Evolutionary conservation across 1,284 basidiomycete species (phyloP).

Genomic region (Pholiota adiposa): DNA sequence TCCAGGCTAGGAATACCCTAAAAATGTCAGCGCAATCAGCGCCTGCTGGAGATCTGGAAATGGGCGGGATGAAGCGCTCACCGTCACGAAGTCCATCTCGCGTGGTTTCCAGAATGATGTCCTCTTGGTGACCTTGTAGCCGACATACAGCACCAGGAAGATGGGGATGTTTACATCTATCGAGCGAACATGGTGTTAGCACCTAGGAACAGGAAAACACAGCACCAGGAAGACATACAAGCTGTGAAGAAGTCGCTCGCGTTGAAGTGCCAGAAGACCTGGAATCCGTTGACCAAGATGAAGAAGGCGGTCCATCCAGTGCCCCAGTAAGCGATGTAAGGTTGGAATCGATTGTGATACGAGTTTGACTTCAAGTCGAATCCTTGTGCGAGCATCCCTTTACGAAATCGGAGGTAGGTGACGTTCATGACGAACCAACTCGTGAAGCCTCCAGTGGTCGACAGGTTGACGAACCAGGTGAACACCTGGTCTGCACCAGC

Average conservation of each 20-base stretch:
- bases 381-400: conserved; percentile 70
- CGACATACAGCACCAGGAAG: conserved; percentile 60
- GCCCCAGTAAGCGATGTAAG: conserved; percentile 64
- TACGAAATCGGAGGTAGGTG: conserved; percentile 78
- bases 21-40: background rate
- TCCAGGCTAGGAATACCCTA: conserved; percentile 63
- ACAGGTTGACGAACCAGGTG: conserved; percentile 48
- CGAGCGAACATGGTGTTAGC: conserved; percentile 12
- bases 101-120: conserved; percentile 57
- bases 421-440: conserved; percentile 74
- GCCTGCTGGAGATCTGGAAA: background rate
- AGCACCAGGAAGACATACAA: conserved; percentile 45
- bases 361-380: conserved; percentile 60
- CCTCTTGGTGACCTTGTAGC: conserved; percentile 61
- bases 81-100: conserved; percentile 71
- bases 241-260: conserved; percentile 63
- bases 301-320: conserved; percentile 56
- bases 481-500: conserved; percentile 43
- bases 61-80: conserved; percentile 30
- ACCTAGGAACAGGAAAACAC: conserved; percentile 31
- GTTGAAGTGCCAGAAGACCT: conserved; percentile 67
- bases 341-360: conserved; percentile 57
- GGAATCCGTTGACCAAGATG: conserved; percentile 68
- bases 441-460: conserved; percentile 52
- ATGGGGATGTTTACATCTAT: conserved; percentile 57